Conservation (phyloP, 768 basidiomycete genomes). For the Xerocomellus amylosporus region DNA sequence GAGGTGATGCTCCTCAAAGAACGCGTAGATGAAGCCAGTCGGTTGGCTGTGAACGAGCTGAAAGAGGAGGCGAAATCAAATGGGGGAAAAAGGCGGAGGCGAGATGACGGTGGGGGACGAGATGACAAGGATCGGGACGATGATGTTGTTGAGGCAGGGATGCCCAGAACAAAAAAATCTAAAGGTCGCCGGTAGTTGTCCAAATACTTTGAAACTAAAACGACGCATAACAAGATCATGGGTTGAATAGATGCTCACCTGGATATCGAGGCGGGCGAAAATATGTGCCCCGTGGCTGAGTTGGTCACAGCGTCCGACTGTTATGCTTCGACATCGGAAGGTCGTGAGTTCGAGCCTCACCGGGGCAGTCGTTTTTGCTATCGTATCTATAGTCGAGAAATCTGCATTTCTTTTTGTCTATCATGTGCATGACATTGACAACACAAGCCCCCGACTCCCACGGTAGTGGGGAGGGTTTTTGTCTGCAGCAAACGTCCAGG, state of each 20-base stretch:
- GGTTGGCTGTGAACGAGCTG: constrained; percentile 75
- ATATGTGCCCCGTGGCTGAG: constrained; percentile 66
- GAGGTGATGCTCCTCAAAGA: constrained; percentile 86
- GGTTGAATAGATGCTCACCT: too few species aligned
- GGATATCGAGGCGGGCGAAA: neutral
- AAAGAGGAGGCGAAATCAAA: constrained; percentile 65
- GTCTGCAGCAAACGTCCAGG: too few species aligned
- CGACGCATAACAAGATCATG: neutral
- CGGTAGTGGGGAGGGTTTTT: too few species aligned
- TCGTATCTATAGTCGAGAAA: too few species aligned
- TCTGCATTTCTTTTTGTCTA: too few species aligned
- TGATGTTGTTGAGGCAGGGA: constrained; percentile 86
- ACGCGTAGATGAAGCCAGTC: constrained; percentile 82
- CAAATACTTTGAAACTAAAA: neutral
- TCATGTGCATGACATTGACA: too few species aligned
- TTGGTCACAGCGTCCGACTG: constrained; percentile 80
- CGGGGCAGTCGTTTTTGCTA: constrained; percentile 43
- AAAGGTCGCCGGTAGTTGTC: constrained; percentile 43
- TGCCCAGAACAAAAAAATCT: constrained; percentile 62
- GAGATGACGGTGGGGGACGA: constrained; percentile 45
- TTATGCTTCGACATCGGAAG: constrained; percentile 54
- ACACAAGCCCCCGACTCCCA: too few species aligned
- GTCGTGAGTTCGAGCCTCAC: constrained; percentile 70
- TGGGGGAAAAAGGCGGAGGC: constrained; percentile 49
- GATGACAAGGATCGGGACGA: constrained; percentile 92